Evolutionary conservation across 2,329 filamentous ascomycete species (phyloP).

Genomic region (Arthrocladium fulminans): DNA sequence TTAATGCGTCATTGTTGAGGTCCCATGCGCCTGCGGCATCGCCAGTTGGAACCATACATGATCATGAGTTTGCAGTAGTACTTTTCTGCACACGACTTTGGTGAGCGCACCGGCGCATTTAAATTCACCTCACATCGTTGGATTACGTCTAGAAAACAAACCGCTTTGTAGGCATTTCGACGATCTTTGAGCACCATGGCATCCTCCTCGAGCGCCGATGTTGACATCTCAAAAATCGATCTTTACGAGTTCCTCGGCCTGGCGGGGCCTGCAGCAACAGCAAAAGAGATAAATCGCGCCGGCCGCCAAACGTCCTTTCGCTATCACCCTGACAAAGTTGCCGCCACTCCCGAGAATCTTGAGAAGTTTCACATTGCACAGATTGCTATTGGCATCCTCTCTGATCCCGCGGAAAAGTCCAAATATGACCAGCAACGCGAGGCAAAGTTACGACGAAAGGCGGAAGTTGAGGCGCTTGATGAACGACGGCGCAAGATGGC

Average conservation of each 20-base stretch:
- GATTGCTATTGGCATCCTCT: slow-evolving; percentile 76
- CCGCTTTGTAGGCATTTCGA: not conserved
- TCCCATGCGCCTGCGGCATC: too few species aligned
- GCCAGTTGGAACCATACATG: too few species aligned
- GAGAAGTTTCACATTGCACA: slow-evolving; percentile 78
- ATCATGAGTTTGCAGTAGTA: too few species aligned
- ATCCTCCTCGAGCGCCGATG: slow-evolving; percentile 44
- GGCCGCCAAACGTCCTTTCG: slow-evolving; percentile 81
- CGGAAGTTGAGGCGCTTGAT: slow-evolving; percentile 65
- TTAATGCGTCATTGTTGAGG: too few species aligned
- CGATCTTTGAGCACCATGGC: slow-evolving; percentile 23
- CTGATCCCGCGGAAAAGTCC: slow-evolving; percentile 58
- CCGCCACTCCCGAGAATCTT: slow-evolving; percentile 57
- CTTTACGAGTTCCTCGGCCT: slow-evolving; percentile 70
- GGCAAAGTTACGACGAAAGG: slow-evolving; percentile 59
- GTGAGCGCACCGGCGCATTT: too few species aligned
- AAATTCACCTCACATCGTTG: too few species aligned
- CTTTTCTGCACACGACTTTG: too few species aligned
- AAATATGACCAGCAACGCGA: slow-evolving; percentile 71
- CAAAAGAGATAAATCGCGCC: slow-evolving; percentile 69
- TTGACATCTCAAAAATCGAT: slow-evolving; percentile 54
- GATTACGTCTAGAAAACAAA: too few species aligned
- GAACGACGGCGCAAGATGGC: slow-evolving; percentile 66
- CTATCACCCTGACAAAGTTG: slow-evolving; percentile 88
- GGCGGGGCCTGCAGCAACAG: slow-evolving; percentile 49